Evolutionary conservation across 805 yeast species (phyloP), one percentile per base, ranked within the genome.

Genomic region (Metschnikowia gelsemii): DNA sequence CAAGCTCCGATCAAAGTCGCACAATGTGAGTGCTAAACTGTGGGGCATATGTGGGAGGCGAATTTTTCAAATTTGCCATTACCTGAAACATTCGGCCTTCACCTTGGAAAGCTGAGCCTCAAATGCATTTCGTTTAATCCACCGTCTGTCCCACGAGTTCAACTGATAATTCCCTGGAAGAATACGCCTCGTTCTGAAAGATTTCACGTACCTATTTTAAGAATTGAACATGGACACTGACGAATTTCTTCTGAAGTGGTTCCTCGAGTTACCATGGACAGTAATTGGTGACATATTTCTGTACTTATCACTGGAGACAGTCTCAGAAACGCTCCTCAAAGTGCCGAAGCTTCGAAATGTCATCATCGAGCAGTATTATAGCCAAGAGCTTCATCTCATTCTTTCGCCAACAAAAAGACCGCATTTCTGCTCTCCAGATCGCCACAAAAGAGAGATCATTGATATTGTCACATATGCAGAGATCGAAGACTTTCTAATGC

Each of bases 311-410:
- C 33, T 45, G 6, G 44, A 41, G 3, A 30, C 37, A n/a, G 38
- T 51, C 14, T 28, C 27, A 8, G 52, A 50, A 12, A 38, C 32
- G 5, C 43, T 51, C 12, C 36, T 49, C 16, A 22, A 34, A 13
- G 52, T 45, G 8, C 55, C 55, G 9, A 32, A 35, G 14, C 42
- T 64, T 4, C 53, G 68, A 31, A 35, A 39, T 3, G 35, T 58
- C 18, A 50, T 67, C 22, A 49, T 61, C 12, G 52, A 57, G 4
- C 52, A 52, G 13, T 63, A 53, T 47, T 68, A 54, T 50, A 25
- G 50, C 36, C 54, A 56, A 32, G 71, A 67, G 28, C 19, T 67
- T 6, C 71, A 66, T 40, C 59, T 66, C 20, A 49, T 63, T 2
- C 47, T 67, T 8, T 50, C 63, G 8, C 71, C 72, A 2, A 52